Evolutionary conservation across 371 early-diverging fungal genomes (phyloP), one percentile per base, ranked within the genome.

Genomic region (Phascolomyces articulosus): DNA sequence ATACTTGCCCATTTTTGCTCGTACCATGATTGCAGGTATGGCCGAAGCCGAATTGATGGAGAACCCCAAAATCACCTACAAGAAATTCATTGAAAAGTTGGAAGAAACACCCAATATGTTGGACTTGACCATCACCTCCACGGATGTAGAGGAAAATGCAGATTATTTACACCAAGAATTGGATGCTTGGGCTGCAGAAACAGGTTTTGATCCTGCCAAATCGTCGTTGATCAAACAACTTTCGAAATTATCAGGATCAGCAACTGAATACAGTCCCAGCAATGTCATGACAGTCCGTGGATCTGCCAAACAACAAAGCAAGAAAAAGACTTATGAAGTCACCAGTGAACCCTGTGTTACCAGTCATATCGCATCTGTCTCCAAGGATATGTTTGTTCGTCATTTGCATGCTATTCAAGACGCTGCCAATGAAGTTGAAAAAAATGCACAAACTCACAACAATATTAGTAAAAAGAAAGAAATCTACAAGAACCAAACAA

Each of bases 361-460:
- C 0, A 72, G 78, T 4, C 78, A 76, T 34, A 75, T 84, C 34
- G 70, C 75, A 4, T 68, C 71, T 0, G 71, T 85, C 27, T 81
- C 85, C 31, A 70, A 74, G 54, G 83, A 77, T 10, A 68, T 85
- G 57, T 83, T 81, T 51, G 70, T 72, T 0, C 71, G 75, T 47
- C 66, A 73, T 11, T 53, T 80, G 11, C 53, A 80, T 2, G 68
- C 66, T 18, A 72, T 79, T 55, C 75, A 68, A 48, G 65, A 70
- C 54, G 62, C 70, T 57, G 63, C 62, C 53, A 51, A 66, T 38
- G 65, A 66, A 48, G 69, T 58, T 0, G 54, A 62, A 53, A 31
- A 44, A 44, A 29, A 40, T 15, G 48, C 3, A 48, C 51, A 59
- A 28, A 28, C 3, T 2, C 13, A 20, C 16, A 40, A 55, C 1